Conservation (phyloP, 495 filamentous ascomycete species). For the Astrothelium macrocarpum region DNA sequence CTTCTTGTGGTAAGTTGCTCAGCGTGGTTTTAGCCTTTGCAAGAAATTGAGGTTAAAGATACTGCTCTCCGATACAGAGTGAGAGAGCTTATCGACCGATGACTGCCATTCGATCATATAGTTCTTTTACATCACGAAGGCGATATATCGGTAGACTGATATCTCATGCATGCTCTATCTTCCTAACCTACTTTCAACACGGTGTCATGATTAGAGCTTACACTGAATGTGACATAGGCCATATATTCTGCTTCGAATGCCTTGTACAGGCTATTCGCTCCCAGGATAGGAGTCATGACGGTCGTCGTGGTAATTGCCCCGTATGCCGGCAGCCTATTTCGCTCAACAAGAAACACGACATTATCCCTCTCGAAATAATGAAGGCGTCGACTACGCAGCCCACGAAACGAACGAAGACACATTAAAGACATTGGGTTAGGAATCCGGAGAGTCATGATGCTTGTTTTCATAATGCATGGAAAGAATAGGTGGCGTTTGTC, state of each 20-base stretch:
- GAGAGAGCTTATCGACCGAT: too few relatives aligned
- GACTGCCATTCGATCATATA: too few relatives aligned
- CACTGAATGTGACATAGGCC: constrained; percentile 42
- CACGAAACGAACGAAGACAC: too few relatives aligned
- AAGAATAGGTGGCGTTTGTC: too few relatives aligned
- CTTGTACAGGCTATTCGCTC: constrained; percentile 65
- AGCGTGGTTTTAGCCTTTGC: too few relatives aligned
- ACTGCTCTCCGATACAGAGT: too few relatives aligned
- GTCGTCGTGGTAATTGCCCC: constrained; percentile 28
- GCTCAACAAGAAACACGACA: constrained; percentile 20
- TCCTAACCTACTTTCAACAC: background rate
- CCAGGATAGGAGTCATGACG: constrained; percentile 35
- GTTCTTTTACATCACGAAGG: too few relatives aligned
- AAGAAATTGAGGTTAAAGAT: too few relatives aligned
- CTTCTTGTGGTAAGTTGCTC: constrained; percentile 63
- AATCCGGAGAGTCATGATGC: too few relatives aligned
- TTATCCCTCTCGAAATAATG: constrained; percentile 27
- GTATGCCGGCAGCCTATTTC: constrained; percentile 29
- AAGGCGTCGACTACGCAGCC: constrained; percentile 24
- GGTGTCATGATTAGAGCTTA: background rate
- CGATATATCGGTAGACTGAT: too few relatives aligned
- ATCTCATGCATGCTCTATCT: constrained; percentile 2
- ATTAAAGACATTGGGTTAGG: too few relatives aligned
- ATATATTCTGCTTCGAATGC: constrained; percentile 78
- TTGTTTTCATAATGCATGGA: too few relatives aligned